These are phyloP conservation scores for Nidularia pulvinata DNA, from an alignment of 768 basidiomycete species.

Conservation along the genomic window DNA sequence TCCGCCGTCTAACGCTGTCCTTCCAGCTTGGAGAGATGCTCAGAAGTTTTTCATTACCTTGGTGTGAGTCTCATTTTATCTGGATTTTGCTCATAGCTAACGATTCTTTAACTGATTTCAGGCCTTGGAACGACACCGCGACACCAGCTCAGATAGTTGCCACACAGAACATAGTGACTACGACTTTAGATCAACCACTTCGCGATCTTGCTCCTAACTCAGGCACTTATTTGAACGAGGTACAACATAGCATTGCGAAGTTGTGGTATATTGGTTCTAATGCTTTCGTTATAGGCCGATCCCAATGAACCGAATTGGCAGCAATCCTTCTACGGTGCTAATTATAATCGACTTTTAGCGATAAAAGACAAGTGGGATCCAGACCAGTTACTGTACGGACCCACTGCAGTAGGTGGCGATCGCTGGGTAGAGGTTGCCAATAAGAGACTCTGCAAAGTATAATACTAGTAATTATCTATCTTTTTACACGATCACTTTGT, in stretches of 20 bases:
- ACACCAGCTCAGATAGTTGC: no score
- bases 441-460: conserved; percentile 3
- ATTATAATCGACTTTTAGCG: conserved; percentile 7
- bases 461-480: no score
- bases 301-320: conserved; percentile 13
- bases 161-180: no score
- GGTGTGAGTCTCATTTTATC: no score
- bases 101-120: no score
- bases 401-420: conserved; percentile 12
- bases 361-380: conserved; percentile 12
- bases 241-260: not conserved
- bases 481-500: no score
- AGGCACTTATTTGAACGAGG: conserved; percentile 14
- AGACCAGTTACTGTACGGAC: conserved; percentile 10
- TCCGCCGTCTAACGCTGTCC: conserved; percentile 9
- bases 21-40: conserved; percentile 10
- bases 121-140: no score
- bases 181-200: no score
- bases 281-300: conserved; percentile 5
- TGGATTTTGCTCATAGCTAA: no score
- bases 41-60: conserved; percentile 1
- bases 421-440: conserved; percentile 6
- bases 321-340: conserved; percentile 9
- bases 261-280: not conserved
- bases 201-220: conserved; percentile 6